These are phyloP conservation scores for Saccharomyces hybrid DNA, from an alignment of 1,139 yeast genomes.

Conservation along the genomic window DNA sequence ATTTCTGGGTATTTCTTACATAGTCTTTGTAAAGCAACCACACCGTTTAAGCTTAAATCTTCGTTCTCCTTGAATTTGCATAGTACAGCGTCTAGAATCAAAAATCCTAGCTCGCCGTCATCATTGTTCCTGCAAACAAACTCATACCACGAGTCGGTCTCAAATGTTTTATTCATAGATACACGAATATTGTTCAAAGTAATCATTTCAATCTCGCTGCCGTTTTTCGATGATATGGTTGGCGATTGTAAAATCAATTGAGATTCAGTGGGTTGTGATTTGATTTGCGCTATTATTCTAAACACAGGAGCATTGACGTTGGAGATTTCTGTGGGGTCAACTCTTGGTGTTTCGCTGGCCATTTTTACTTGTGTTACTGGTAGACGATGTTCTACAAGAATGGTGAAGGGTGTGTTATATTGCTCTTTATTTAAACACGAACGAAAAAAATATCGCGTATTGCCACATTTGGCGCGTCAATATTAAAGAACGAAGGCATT, in stretches of 20 bases:
- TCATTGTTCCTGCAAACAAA: conserved; percentile 30
- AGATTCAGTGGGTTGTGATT: conserved; percentile 27
- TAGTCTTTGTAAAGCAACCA: conserved; percentile 28
- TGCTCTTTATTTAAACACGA: neutral
- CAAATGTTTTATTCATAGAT: conserved; percentile 22
- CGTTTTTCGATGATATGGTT: conserved; percentile 6
- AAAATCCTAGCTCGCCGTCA: conserved; percentile 29
- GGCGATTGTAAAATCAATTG: conserved; percentile 25
- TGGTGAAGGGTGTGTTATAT: neutral
- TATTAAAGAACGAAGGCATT: neutral
- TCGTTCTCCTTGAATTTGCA: conserved; percentile 26
- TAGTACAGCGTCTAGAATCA: conserved; percentile 28
- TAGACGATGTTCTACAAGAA: neutral
- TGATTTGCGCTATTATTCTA: conserved; percentile 29
- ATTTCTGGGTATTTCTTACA: conserved; percentile 28
- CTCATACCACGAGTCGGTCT: conserved; percentile 28
- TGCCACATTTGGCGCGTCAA: neutral
- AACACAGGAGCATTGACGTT: conserved; percentile 23
- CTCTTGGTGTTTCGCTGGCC: conserved; percentile 32
- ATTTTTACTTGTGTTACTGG: conserved; percentile 9
- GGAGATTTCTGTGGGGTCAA: conserved; percentile 28
- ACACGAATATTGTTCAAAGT: conserved; percentile 26
- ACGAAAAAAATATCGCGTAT: neutral
- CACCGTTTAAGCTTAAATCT: conserved; percentile 26
- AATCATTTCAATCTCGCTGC: conserved; percentile 25